Base-by-base conservation (phyloP, 768 basidiomycete genomes). In the Tubosaeta sp. region DNA sequence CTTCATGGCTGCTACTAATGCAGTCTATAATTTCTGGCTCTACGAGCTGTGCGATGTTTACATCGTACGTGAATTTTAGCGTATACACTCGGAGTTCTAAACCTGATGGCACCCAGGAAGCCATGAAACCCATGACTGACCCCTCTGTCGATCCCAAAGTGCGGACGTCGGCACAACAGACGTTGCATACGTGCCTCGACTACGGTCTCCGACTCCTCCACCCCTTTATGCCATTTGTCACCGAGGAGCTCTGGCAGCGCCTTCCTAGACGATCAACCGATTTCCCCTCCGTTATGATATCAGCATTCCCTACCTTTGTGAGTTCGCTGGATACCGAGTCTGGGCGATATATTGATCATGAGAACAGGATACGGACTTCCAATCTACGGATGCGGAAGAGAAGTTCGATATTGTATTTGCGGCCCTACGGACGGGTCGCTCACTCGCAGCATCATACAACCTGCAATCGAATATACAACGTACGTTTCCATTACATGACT, bases 11-110 rank as follows among this genome's bases (percentile, higher is more conserved):
- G 96, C 94, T 1, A 95, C 96, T 0, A 85, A 77, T 3, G 76
- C 83, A 0, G 86, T 81, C 0, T 83, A 98, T 72, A 90, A 90
- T 61, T 98, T 96, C 76, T 99, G 96, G 95, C 70, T 99, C 34
- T 94, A 98, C 67, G 95, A 99, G 69, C 76, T 98, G n/a, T 99
- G 96, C 65, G 96, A 99, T 65, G 94, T 99, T 22, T 99, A 94
- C 72, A 97, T 99, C 57, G 92, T 94, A 52, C 55, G 89, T 69
- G 29, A 65, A 11, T 14, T 21, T 54, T n/a, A 1, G 13, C 27
- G 31, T 22, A 16, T 49, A 43, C 44, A 3, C 12, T 4, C 45
- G 30, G 1, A 19, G 29, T 29, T 35, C 19, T 52, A 31, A 48
- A 27, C 21, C 32, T 36, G 22, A 52, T 45, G 14, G 22, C 52